phyloP scores from a whole-genome alignment of 2,329 filamentous ascomycete species.

The Cadophora malorum region DNA sequence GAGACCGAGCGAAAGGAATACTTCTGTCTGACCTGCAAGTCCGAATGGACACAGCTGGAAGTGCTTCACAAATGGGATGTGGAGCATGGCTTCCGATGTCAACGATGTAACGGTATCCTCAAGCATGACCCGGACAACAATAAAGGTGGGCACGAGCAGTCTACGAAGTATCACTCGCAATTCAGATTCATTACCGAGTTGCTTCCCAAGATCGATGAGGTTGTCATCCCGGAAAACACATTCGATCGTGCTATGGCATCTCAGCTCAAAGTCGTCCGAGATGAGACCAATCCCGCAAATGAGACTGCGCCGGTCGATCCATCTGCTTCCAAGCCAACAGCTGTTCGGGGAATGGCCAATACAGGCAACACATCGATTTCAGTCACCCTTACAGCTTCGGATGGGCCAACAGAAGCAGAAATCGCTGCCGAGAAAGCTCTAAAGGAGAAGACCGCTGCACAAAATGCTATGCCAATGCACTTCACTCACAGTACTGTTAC shows the following conservation, averaged over 20 bases:
- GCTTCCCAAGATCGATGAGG: constrained; percentile 77
- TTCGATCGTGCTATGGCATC: constrained; percentile 72
- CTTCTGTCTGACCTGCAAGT: constrained; percentile 79
- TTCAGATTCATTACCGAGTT: constrained; percentile 80
- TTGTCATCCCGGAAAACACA: constrained; percentile 74
- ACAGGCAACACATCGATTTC: constrained; percentile 72
- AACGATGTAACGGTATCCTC: constrained; percentile 73
- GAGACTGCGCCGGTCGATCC: constrained; percentile 64
- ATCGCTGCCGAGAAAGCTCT: constrained; percentile 68
- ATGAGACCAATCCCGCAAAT: constrained; percentile 69
- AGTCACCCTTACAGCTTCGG: constrained; percentile 70
- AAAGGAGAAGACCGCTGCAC: constrained; percentile 68
- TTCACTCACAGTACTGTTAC: constrained; percentile 74
- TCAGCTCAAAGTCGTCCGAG: constrained; percentile 68
- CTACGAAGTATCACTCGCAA: constrained; percentile 77
- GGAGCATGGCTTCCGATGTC: constrained; percentile 78
- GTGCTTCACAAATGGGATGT: constrained; percentile 78
- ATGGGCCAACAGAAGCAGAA: constrained; percentile 71
- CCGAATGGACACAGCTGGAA: constrained; percentile 89
- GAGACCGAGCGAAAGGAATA: constrained; percentile 91
- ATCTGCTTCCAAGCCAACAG: constrained; percentile 63
- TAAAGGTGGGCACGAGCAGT: constrained; percentile 74
- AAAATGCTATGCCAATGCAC: constrained; percentile 75
- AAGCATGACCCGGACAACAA: constrained; percentile 70
- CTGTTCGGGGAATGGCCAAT: constrained; percentile 72